These are phyloP conservation scores for Trametopsis cervina DNA, from an alignment of 768 basidiomycete species.

Conservation along the genomic window DNA sequence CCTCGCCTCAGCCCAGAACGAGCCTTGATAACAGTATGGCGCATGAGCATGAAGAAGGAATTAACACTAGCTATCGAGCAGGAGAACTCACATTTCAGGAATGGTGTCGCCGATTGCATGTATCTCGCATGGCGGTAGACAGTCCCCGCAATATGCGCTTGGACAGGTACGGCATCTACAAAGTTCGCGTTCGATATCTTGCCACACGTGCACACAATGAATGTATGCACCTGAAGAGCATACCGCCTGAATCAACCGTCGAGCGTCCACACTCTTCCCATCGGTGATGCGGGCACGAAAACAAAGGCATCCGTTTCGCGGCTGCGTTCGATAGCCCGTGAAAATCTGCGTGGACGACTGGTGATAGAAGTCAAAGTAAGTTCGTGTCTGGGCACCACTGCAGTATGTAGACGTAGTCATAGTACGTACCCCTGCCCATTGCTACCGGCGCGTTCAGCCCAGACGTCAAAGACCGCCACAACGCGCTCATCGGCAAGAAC, in stretches of 20 bases:
- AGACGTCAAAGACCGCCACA: constrained; percentile 58
- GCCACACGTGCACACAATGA: background rate
- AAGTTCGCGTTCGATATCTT: background rate
- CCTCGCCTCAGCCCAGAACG: no score
- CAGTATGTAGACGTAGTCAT: no score
- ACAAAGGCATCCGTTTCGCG: constrained; percentile 15
- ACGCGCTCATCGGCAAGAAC: constrained; percentile 50
- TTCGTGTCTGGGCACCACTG: no score
- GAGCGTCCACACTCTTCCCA: constrained; percentile 39
- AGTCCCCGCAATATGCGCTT: constrained; percentile 56
- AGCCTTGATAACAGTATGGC: no score
- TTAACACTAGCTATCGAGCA: no score
- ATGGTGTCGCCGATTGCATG: constrained; percentile 46
- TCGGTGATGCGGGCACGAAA: constrained; percentile 43
- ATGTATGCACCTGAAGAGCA: constrained; percentile 48
- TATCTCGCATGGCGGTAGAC: constrained; percentile 42
- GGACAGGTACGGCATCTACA: constrained; percentile 53
- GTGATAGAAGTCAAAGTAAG: no score
- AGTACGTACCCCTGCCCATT: no score
- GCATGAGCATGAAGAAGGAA: no score
- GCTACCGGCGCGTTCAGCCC: no score
- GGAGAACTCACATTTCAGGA: constrained; percentile 50
- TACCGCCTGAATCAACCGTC: constrained; percentile 43
- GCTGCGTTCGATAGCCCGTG: constrained; percentile 31
- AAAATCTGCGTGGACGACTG: constrained; percentile 51